phyloP scores from a whole-genome alignment of 1,284 basidiomycete genomes.

The Sporisorium exsertum region DNA sequence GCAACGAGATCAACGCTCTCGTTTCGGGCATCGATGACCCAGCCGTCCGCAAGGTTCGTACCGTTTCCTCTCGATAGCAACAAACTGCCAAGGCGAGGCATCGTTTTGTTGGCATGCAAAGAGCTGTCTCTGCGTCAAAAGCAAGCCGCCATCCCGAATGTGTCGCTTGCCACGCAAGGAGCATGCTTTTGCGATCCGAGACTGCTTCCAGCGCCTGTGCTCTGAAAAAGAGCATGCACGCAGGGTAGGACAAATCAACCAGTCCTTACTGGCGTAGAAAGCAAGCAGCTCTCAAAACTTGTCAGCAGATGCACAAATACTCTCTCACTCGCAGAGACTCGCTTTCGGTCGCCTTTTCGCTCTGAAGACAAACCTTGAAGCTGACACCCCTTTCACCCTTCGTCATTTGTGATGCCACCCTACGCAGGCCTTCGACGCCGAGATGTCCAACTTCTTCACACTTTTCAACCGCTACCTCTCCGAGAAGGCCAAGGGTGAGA shows the following conservation, averaged over 20 bases:
- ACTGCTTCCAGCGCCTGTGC: neutral
- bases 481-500: conserved; percentile 92
- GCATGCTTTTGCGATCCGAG: neutral
- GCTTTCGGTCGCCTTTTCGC: neutral
- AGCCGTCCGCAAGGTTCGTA: conserved; percentile 75
- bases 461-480: conserved; percentile 98
- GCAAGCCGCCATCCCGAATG: too few species aligned
- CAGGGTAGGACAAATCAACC: neutral
- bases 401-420: neutral
- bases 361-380: neutral
- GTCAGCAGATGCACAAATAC: neutral
- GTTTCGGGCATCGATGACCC: conserved; percentile 77
- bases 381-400: neutral
- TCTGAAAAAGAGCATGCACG: neutral
- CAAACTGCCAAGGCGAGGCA: neutral
- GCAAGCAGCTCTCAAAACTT: neutral
- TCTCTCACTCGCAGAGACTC: neutral
- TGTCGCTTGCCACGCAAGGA: neutral
- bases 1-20: conserved; percentile 95
- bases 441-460: conserved; percentile 99
- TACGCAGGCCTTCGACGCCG: conserved; percentile 87
- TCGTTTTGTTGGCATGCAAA: neutral
- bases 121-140: too few species aligned
- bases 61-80: neutral
- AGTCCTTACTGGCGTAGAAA: neutral